phyloP scores from a whole-genome alignment of 768 basidiomycete genomes.

The Pisolithus sp. region DNA sequence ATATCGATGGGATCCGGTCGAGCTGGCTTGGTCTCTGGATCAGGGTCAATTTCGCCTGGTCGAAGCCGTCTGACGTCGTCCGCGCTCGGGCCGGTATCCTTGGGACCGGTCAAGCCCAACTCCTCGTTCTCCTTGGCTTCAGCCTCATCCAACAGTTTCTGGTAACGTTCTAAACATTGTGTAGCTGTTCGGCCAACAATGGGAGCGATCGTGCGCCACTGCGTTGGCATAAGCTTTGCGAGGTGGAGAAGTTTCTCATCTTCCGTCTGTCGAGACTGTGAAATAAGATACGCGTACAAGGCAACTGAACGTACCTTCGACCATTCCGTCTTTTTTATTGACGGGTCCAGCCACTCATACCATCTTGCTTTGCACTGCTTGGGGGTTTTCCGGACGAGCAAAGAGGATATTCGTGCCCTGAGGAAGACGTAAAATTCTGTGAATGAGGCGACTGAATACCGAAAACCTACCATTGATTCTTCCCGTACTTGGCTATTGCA shows the following conservation, averaged over 20 bases:
- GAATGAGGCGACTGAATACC: slow-evolving; percentile 3
- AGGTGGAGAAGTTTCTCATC: slow-evolving; percentile 98
- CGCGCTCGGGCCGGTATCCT: slow-evolving; percentile 70
- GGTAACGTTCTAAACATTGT: slow-evolving; percentile 96
- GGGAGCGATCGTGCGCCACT: slow-evolving; percentile 99
- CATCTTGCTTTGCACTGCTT: slow-evolving; percentile 99
- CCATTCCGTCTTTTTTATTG: slow-evolving; percentile 99
- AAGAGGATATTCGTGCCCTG: slow-evolving; percentile 96
- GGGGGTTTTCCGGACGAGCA: slow-evolving; percentile 96
- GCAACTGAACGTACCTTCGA: slow-evolving; percentile 62
- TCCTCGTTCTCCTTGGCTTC: slow-evolving; percentile 97
- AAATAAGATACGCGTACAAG: neutral
- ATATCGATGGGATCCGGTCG: slow-evolving; percentile 99
- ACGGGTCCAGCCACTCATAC: slow-evolving; percentile 99
- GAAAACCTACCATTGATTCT: slow-evolving; percentile 77
- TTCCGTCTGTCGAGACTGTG: slow-evolving; percentile 57
- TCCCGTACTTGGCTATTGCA: slow-evolving; percentile 95
- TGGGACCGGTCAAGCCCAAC: slow-evolving; percentile 81
- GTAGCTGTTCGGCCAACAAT: slow-evolving; percentile 97
- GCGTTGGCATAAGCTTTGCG: slow-evolving; percentile 98
- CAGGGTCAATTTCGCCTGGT: slow-evolving; percentile 97
- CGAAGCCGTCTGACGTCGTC: slow-evolving; percentile 86
- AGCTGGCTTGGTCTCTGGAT: slow-evolving; percentile 97
- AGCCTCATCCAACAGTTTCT: slow-evolving; percentile 95
- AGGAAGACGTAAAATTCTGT: neutral